Conservation (phyloP, 169 alveolate species). For the Theileria orientalis region DNA sequence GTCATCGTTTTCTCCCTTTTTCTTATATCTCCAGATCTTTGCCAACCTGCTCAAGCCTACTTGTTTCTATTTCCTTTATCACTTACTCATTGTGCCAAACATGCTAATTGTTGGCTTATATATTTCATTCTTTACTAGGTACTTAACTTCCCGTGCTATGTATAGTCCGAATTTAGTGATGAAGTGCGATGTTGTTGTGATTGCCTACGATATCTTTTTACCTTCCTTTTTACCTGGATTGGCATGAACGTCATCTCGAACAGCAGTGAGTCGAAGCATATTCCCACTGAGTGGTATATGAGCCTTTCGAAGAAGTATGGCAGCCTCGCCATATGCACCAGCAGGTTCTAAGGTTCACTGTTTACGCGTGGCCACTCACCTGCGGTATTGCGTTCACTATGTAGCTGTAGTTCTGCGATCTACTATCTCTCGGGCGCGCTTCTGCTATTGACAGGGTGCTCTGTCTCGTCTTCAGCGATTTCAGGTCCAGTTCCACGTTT, state of each 20-base stretch:
- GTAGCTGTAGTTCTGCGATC: neutral
- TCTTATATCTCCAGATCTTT: neutral
- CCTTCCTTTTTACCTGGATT: slow-evolving; percentile 40
- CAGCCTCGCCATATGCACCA: slow-evolving; percentile 65
- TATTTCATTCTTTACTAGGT: neutral
- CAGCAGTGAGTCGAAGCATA: slow-evolving; percentile 69
- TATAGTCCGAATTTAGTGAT: neutral
- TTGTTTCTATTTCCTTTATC: neutral
- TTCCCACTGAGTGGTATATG: slow-evolving; percentile 61
- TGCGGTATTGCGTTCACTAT: neutral
- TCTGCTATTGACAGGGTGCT: neutral
- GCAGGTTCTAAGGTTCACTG: slow-evolving; percentile 25
- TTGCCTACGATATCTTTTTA: slow-evolving; percentile 11
- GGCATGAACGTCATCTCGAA: slow-evolving; percentile 77
- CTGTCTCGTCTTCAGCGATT: slow-evolving; percentile 1
- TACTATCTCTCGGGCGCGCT: too few relatives aligned
- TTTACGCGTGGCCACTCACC: too few relatives aligned
- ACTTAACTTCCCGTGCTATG: neutral
- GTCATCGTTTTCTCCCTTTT: too few relatives aligned
- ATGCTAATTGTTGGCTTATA: neutral
- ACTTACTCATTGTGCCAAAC: too few relatives aligned
- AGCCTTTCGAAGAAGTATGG: slow-evolving; percentile 68
- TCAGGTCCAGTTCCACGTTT: too few relatives aligned
- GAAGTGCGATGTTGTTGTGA: slow-evolving; percentile 15
- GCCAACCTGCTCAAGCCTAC: neutral